phyloP scores from a whole-genome alignment of 179 eudicot genomes.

The Kewa caespitosa region DNA sequence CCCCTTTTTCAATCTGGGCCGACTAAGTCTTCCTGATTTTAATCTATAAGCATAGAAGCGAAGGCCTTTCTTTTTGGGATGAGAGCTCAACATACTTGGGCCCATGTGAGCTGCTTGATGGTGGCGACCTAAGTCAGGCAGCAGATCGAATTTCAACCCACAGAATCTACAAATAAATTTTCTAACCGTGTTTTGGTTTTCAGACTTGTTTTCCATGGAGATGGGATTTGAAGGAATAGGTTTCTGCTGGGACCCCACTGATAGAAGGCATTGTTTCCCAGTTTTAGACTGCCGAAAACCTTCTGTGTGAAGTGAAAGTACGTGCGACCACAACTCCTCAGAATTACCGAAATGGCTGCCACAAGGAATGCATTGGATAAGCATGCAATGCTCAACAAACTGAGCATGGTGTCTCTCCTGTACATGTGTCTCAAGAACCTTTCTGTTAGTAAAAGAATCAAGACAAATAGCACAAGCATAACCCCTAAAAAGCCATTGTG shows the following conservation, averaged over 20 bases:
- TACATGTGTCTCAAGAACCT: conserved; percentile 85
- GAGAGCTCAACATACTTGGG: conserved; percentile 43
- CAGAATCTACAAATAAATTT: conserved; percentile 81
- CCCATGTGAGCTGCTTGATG: conserved; percentile 98
- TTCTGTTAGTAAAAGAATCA: conserved; percentile 87
- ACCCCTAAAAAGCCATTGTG: conserved; percentile 91
- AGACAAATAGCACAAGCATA: conserved; percentile 95
- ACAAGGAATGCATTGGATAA: conserved; percentile 89
- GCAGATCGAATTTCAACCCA: conserved; percentile 85
- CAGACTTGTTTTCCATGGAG: conserved; percentile 40
- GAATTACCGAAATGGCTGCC: conserved; percentile 80
- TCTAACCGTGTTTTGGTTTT: conserved; percentile 41
- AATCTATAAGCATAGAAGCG: conserved; percentile 68
- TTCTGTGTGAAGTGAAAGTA: conserved; percentile 65
- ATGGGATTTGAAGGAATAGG: conserved; percentile 25
- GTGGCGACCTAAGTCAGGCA: conserved; percentile 97
- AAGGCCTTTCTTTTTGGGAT: conserved; percentile 61
- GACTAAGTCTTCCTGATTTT: conserved; percentile 77
- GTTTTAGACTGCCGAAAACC: conserved; percentile 53
- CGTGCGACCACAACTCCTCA: conserved; percentile 87
- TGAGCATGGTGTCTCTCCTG: conserved; percentile 87
- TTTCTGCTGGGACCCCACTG: conserved; percentile 31
- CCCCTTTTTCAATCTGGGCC: conserved; percentile 76
- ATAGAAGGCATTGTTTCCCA: conserved; percentile 22
- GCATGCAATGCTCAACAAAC: conserved; percentile 90